Percentiles rank a stretch among this genome's conserved stretches.
Evolutionary conservation across 2,329 filamentous ascomycete species (phyloP).

Genomic region (Nigrospora sphaerica): DNA sequence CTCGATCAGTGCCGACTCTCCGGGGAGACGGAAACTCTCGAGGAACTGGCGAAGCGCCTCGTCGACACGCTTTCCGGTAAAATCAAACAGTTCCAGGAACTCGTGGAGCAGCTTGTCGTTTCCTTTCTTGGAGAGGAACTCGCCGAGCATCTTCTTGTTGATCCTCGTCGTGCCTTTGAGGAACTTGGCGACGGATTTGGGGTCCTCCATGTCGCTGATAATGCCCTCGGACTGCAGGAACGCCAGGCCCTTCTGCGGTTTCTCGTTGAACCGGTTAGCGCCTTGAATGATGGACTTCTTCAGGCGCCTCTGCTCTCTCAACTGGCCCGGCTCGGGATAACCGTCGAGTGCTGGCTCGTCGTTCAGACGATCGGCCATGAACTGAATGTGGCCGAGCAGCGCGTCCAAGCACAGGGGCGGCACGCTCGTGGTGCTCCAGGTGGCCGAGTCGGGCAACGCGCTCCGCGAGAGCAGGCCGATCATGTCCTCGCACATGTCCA

Average conservation of each 20-base stretch:
- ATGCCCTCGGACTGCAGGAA: conserved; percentile 82
- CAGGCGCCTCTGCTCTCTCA: conserved; percentile 66
- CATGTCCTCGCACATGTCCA: conserved; percentile 92
- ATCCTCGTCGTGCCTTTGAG: conserved; percentile 80
- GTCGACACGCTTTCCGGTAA: conserved; percentile 77
- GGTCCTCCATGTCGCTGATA: conserved; percentile 68
- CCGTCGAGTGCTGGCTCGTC: conserved; percentile 57
- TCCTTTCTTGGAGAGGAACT: conserved; percentile 85
- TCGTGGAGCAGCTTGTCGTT: conserved; percentile 80
- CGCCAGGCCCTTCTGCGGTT: conserved; percentile 79
- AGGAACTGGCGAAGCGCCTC: conserved; percentile 84
- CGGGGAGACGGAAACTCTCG: conserved; percentile 86
- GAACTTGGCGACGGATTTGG: conserved; percentile 76
- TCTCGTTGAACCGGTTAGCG: conserved; percentile 89
- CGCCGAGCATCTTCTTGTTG: conserved; percentile 85
- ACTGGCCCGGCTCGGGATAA: conserved; percentile 54
- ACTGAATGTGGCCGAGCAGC: conserved; percentile 83
- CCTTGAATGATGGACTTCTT: conserved; percentile 89
- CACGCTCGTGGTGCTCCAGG: conserved; percentile 98
- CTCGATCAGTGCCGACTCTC: conserved; percentile 88
- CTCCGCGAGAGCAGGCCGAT: conserved; percentile 88
- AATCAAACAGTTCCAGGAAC: conserved; percentile 85
- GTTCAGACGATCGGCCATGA: conserved; percentile 78
- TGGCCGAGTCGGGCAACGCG: conserved; percentile 92
- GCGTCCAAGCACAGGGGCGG: conserved; percentile 92